Evolutionary conservation across 2,329 filamentous ascomycete species (phyloP), one percentile per base, ranked within the genome.

Genomic region (Venturia pyrina): DNA sequence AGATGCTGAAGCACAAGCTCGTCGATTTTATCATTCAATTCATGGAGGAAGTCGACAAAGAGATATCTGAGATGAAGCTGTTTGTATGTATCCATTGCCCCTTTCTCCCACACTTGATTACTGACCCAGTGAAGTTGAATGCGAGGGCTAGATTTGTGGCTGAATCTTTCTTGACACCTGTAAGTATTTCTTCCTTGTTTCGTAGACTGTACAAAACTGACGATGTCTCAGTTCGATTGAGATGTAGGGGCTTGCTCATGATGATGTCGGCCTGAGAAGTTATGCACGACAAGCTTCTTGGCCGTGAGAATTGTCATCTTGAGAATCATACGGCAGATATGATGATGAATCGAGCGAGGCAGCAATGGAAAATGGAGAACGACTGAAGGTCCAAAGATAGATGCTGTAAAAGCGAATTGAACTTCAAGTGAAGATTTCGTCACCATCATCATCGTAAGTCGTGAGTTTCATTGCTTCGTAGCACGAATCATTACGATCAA

Each of bases 61-160:
- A 99, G 78, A 99, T 99, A 68, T 98, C 95, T 3, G 96, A 99
- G 80, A 98, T 99, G 95, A 99, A 99, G 85, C 89, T 99, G 73
- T 99, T 99, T 78, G 93, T 97, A 85, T 71, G 91, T 82, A 34
- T 24, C 24, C 43, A 15, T 32, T 28, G 24, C 28, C 21, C 56
- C 41, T 48, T 34, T 37, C 44, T 15, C 41, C 32, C 41, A 53
- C 8, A 32, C 17, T 56, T n/a, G n/a, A 19, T 71, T 68, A 68
- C 74, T 80, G 70, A 79, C 73, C 66, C 24, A 64, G 13, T 64
- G 17, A 73, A 97, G 93, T 82, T 99, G 76, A 99, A 99, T 77
- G 93, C 95, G 66, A 86, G 95, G 79, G 95, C 95, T 76, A 89
- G 95, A 82, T 99, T 98, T 75, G 93, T 99, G 63, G 95, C 95